Conservation (phyloP, 208 protist genomes). For the Trichomonas gallinae region DNA sequence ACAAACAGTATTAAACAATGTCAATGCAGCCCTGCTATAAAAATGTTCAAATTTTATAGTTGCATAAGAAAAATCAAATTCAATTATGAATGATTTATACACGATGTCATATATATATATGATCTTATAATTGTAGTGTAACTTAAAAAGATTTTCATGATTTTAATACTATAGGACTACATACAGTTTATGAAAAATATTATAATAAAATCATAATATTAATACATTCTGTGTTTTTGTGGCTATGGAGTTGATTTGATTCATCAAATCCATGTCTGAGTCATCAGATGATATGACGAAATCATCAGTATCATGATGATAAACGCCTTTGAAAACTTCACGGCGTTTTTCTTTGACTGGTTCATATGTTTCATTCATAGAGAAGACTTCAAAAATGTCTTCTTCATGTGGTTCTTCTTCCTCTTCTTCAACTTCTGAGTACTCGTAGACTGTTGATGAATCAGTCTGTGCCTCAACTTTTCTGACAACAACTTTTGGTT, state of each 20-base stretch:
- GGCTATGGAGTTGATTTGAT: background rate
- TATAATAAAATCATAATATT: background rate
- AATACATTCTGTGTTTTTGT: background rate
- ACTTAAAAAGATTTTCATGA: too few species aligned
- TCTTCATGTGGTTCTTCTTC: background rate
- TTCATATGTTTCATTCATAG: background rate
- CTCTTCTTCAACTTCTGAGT: background rate
- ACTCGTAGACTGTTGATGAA: background rate
- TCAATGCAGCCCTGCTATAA: too few species aligned
- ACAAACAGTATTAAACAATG: too few species aligned
- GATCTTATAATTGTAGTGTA: too few species aligned
- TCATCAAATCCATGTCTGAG: background rate
- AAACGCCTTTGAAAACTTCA: background rate
- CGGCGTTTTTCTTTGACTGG: background rate
- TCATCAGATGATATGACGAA: background rate
- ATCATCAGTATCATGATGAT: background rate
- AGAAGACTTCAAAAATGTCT: background rate
- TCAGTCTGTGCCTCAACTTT: background rate
- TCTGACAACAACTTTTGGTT: too few species aligned
- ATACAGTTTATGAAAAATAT: background rate
- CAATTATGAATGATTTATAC: too few species aligned
- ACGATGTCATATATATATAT: too few species aligned
- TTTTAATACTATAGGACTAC: background rate
- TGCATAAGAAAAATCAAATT: too few species aligned
- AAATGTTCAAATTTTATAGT: too few species aligned